phyloP scores from a whole-genome alignment of 257 asterid genomes.

The Echium plantagineum region DNA sequence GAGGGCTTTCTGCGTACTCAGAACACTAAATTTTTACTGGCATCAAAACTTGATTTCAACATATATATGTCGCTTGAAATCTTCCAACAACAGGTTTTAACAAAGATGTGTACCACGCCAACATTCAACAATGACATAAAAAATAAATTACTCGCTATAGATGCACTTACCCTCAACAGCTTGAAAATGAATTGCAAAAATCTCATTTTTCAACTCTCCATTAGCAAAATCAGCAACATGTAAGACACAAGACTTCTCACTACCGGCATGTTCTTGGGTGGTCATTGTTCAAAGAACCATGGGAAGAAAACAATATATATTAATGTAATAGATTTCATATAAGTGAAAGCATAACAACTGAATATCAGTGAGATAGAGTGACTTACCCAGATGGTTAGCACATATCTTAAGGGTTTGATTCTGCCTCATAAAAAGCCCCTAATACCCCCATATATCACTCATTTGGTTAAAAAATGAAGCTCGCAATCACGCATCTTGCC shows the following conservation, averaged over 20 bases:
- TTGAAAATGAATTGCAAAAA: conserved; percentile 64
- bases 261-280: conserved; percentile 74
- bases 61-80: background rate
- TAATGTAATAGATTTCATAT: background rate
- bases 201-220: conserved; percentile 79
- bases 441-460: no score
- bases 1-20: background rate
- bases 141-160: background rate
- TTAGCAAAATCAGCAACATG: conserved; percentile 81
- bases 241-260: conserved; percentile 81
- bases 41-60: background rate
- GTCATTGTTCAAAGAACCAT: conserved; percentile 51
- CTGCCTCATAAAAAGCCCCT: conserved; percentile 16
- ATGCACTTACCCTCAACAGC: conserved; percentile 55
- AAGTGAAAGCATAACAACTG: background rate
- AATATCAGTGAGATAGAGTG: background rate
- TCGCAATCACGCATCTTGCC: no score
- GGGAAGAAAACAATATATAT: conserved; percentile 4
- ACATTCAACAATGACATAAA: background rate
- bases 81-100: background rate
- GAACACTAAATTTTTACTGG: background rate
- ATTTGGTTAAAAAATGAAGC: no score
- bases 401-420: conserved; percentile 10
- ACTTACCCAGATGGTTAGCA: conserved; percentile 15
- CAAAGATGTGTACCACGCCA: background rate